Evolutionary conservation across 2,329 filamentous ascomycete genomes (phyloP), one percentile per base, ranked within the genome.

Genomic region (Aspergillus fumigatiaffinis): DNA sequence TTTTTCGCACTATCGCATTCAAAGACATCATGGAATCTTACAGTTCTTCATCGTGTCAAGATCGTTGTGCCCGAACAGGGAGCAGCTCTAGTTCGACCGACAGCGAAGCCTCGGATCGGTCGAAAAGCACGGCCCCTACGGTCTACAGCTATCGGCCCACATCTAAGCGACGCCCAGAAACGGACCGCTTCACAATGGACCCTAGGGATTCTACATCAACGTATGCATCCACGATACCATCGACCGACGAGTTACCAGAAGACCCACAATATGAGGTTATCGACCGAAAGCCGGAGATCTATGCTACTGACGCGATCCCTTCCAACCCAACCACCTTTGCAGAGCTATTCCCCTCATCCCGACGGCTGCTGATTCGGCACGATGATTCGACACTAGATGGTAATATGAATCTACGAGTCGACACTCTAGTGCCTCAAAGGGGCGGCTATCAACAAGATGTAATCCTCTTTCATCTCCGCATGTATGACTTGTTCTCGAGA

Each of bases 391-490:
- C 92, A 0, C 77, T 87, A 3, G 93, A 99, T 71, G 93, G 93
- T 38, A 96, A 97, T 79, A 95, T 97, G 91, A 97, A 97, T 71
- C 82, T 99, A 56, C 87, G 92, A 32, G 82, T 97, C 57, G 92
- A 96, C 71, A 93, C 91, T 5, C 80, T 89, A 61, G 84, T 90
- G 49, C 76, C 78, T 26, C 77, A 79, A 26, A 81, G 82, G 26
- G 83, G 83, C 44, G 80, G 82, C 46, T 76, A 77, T 53, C 84
- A 84, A 62, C 84, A 86, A 61, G 85, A 86, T 65, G 84, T 89
- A 66, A 90, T 87, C 4, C 86, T 99, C 50, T 97, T 97, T 76
- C 93, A 99, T 74, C 80, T 97, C 59, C 89, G 92, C 67, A 96
- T 99, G 91, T 88, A 96, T 72, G 91, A 97, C 73, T 79, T 97